Conservation (phyloP, 169 alveolate genomes). For the Eimeria tenella region DNA sequence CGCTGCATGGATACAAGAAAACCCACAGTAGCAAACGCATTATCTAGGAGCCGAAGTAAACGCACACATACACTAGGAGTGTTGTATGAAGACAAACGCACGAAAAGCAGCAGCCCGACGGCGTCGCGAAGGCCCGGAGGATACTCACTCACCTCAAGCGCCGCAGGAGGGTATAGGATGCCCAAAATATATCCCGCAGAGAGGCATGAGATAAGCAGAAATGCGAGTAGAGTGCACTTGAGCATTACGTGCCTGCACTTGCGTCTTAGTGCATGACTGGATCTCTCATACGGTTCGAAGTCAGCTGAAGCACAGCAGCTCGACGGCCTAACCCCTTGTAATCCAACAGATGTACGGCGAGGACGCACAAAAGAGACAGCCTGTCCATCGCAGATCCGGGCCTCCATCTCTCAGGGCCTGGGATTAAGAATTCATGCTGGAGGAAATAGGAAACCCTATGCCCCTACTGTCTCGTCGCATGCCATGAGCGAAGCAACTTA, state of each 20-base stretch:
- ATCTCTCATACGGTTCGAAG: not conserved
- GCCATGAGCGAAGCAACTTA: not conserved
- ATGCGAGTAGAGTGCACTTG: not conserved
- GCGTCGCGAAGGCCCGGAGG: not conserved
- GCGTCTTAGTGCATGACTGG: not conserved
- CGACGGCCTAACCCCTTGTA: not conserved
- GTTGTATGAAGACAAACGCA: not conserved
- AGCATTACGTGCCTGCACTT: not conserved
- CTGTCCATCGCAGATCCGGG: constrained; percentile 43
- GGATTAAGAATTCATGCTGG: constrained; percentile 39
- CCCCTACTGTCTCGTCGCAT: constrained; percentile 32
- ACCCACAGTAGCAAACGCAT: not conserved
- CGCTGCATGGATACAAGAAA: not conserved
- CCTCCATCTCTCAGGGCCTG: constrained; percentile 24
- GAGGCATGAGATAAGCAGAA: not conserved
- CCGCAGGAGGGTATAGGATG: constrained; percentile 21
- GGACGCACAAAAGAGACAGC: constrained; percentile 44
- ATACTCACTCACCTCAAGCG: not conserved
- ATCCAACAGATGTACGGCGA: constrained; percentile 18
- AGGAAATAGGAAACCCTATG: not conserved
- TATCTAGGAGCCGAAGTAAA: not conserved
- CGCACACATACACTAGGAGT: not conserved
- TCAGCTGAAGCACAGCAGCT: not conserved
- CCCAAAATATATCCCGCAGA: constrained; percentile 16
- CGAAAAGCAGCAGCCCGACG: not conserved